phyloP scores from a whole-genome alignment of 768 basidiomycete species.

The Calvatia gigantea region DNA sequence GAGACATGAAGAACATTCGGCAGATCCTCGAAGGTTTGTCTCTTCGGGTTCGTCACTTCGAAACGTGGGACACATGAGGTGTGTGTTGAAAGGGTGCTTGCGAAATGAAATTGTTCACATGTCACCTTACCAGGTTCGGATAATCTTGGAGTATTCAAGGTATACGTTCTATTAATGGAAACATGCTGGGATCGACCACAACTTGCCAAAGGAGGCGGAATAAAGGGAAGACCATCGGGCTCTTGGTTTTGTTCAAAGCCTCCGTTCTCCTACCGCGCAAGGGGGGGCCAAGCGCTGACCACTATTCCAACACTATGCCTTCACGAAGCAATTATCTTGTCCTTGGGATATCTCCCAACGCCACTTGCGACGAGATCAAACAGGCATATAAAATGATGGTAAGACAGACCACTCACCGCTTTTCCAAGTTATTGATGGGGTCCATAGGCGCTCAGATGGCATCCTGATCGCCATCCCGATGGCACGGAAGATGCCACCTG shows the following conservation, averaged over 20 bases:
- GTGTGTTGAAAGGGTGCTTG: neutral
- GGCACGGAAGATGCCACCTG: constrained; percentile 50
- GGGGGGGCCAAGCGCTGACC: neutral
- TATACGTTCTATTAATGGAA: constrained; percentile 8
- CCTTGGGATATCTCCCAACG: constrained; percentile 19
- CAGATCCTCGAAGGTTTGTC: constrained; percentile 7
- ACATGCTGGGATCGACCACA: constrained; percentile 1
- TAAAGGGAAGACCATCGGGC: constrained; percentile 5
- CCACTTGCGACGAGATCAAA: constrained; percentile 50
- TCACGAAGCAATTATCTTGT: constrained; percentile 5
- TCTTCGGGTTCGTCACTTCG: neutral
- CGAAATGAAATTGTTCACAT: constrained; percentile 8
- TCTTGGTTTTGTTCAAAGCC: neutral
- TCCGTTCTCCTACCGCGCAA: neutral
- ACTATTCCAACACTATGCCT: constrained; percentile 4
- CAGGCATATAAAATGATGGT: constrained; percentile 63
- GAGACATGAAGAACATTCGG: neutral
- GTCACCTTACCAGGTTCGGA: neutral
- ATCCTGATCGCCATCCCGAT: constrained; percentile 60
- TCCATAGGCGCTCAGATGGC: constrained; percentile 57
- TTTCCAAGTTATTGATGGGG: constrained; percentile 18
- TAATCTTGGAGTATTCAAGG: neutral
- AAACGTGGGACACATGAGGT: constrained; percentile 10
- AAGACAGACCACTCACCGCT: constrained; percentile 19
- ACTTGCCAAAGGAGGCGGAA: neutral